Conservation (phyloP, 192 early-diverging fungal genomes). For the Backusella tarrabulga region DNA sequence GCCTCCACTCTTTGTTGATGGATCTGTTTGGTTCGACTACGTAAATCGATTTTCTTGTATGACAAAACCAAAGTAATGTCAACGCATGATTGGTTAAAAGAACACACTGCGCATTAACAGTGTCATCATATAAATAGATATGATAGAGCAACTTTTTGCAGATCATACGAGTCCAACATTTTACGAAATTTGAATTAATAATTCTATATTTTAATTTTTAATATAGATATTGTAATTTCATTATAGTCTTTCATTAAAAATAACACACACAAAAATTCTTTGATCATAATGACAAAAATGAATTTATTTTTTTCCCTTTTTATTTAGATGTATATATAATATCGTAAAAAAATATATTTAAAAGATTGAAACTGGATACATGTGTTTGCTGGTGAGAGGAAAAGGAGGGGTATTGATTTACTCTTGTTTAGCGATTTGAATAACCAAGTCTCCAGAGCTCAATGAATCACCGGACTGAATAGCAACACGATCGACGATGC, state of each 20-base stretch:
- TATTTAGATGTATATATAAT: not conserved
- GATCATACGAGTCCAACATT: not conserved
- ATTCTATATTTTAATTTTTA: too few species aligned
- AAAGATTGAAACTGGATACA: not conserved
- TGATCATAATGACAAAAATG: not conserved
- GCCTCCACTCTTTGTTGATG: not conserved
- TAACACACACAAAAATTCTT: not conserved
- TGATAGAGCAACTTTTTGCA: not conserved
- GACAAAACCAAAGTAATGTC: not conserved
- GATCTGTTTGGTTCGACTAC: not conserved
- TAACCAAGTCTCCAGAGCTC: conserved; percentile 80
- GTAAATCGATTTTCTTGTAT: not conserved
- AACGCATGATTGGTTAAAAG: not conserved
- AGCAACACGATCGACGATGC: conserved; percentile 66
- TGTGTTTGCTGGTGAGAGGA: not conserved
- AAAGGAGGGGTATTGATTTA: not conserved
- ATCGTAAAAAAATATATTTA: not conserved
- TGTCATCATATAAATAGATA: not conserved
- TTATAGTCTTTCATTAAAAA: too few species aligned
- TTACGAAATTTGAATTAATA: not conserved
- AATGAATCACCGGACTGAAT: conserved; percentile 74
- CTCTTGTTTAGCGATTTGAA: conserved; percentile 52
- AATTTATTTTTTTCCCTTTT: not conserved
- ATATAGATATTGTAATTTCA: too few species aligned
- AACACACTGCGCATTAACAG: not conserved